Base-by-base conservation (phyloP, 805 yeast species). In the Starmerella apicola region DNA sequence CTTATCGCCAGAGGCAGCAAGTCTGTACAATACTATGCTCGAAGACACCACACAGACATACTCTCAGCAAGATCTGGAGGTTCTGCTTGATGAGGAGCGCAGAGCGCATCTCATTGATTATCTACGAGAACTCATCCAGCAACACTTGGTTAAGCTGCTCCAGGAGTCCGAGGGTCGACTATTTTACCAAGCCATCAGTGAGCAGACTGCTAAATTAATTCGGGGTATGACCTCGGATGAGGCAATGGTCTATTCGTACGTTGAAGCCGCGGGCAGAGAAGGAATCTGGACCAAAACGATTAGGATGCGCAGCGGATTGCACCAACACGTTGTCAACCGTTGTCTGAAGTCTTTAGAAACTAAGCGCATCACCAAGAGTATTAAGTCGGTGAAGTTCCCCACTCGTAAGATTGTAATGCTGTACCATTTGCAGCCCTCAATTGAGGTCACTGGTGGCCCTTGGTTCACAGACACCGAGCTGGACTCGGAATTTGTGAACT, bases 381-480 rank as follows among this genome's bases (percentile, higher is more conserved):
- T 91, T 56, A 88, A 91, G 57, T 75, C 83, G 19, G 97, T 91
- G 24, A 88, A 64, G 55, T 77, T 73, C 59, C 96, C 97, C 12
- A 88, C 96, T 1, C 71, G 98, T 49, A 91, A 91, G 55, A 88
- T 91, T 25, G 93, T 88, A 61, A 91, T 91, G 97, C 68, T 91
- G 39, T 88, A 86, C 57, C 78, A 83, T 55, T 65, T 91, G 49
- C 95, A 85, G 57, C 98, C 98, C 4, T 80, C 94, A 3, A 78
- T 83, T 24, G 97, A 88, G 50, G 91, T 91, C 28, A 91, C 97
- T 0, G 98, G 98, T 48, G 98, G 98, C 4, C 97, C 97, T 3
- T 91, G 98, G 98, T 91, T 86, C 57, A 85, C 96, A 0, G 98
- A 91, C 57, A 76, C 86, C 26, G 97, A 91, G 60, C 67, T 91